phyloP scores from a whole-genome alignment of 306 rosid species.

The Betula pendula region DNA sequence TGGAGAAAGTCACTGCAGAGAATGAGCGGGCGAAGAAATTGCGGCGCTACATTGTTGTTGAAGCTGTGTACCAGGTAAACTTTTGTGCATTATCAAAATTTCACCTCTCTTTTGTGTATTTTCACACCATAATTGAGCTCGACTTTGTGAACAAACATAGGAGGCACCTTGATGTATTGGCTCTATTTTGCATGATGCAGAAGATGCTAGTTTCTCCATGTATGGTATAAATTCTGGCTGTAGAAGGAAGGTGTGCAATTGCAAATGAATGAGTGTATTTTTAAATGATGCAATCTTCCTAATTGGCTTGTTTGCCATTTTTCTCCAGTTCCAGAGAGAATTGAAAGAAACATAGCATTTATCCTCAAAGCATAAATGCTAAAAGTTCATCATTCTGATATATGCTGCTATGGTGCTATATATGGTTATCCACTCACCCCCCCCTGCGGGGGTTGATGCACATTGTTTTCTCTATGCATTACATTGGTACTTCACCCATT shows the following conservation, averaged over 20 bases:
- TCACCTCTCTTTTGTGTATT: slow-evolving; percentile 13
- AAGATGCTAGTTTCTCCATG: slow-evolving; percentile 15
- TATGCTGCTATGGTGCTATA: background rate
- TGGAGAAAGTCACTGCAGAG: slow-evolving; percentile 66
- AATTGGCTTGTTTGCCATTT: background rate
- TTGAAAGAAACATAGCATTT: background rate
- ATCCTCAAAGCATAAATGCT: background rate
- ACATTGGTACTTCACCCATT: no score
- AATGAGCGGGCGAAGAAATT: slow-evolving; percentile 66
- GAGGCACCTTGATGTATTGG: slow-evolving; percentile 25
- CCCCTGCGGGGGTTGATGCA: no score
- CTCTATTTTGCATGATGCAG: slow-evolving; percentile 28
- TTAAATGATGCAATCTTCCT: slow-evolving; percentile 1
- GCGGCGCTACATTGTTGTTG: slow-evolving; percentile 97
- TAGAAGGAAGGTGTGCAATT: slow-evolving; percentile 20
- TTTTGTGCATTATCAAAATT: slow-evolving; percentile 18
- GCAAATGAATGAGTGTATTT: slow-evolving; percentile 16
- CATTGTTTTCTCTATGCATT: no score
- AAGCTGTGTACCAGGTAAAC: slow-evolving; percentile 90
- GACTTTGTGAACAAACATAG: slow-evolving; percentile 18
- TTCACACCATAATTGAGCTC: background rate
- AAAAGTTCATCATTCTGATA: background rate
- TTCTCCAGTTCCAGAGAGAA: background rate
- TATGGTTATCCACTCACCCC: background rate
- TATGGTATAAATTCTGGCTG: slow-evolving; percentile 4